Conservation (phyloP, 306 rosid genomes). For the Malus domestica region DNA sequence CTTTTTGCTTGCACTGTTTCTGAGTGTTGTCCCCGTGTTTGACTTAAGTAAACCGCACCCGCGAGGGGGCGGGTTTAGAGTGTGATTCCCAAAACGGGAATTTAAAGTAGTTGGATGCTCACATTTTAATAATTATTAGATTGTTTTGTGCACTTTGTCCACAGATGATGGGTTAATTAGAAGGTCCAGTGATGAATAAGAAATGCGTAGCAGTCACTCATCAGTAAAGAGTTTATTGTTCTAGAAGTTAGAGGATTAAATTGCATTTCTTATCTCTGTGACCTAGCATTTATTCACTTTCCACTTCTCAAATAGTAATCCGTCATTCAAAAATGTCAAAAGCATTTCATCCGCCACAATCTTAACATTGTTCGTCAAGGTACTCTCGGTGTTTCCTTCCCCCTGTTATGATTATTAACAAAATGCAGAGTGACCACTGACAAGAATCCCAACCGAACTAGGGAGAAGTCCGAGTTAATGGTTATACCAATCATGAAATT, state of each 20-base stretch:
- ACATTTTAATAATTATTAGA: neutral
- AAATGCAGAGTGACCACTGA: neutral
- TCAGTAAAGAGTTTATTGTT: too few species aligned
- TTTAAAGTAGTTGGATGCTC: neutral
- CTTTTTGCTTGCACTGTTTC: neutral
- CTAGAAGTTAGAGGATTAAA: neutral
- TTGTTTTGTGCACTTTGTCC: neutral
- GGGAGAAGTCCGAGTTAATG: neutral
- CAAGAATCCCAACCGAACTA: neutral
- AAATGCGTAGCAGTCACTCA: neutral
- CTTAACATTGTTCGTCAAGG: neutral
- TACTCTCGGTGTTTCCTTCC: neutral
- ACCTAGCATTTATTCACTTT: neutral
- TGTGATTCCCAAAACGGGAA: neutral
- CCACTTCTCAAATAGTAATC: neutral
- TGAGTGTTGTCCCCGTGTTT: neutral
- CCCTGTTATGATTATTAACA: neutral
- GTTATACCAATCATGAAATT: neutral
- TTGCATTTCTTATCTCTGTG: neutral
- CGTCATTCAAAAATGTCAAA: neutral
- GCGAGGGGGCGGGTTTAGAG: neutral
- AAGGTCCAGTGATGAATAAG: neutral
- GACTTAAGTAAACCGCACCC: neutral
- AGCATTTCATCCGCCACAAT: neutral
- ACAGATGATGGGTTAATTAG: neutral